phyloP scores from a whole-genome alignment of 2,329 filamentous ascomycete species.

The Penicillium hesseltinei region DNA sequence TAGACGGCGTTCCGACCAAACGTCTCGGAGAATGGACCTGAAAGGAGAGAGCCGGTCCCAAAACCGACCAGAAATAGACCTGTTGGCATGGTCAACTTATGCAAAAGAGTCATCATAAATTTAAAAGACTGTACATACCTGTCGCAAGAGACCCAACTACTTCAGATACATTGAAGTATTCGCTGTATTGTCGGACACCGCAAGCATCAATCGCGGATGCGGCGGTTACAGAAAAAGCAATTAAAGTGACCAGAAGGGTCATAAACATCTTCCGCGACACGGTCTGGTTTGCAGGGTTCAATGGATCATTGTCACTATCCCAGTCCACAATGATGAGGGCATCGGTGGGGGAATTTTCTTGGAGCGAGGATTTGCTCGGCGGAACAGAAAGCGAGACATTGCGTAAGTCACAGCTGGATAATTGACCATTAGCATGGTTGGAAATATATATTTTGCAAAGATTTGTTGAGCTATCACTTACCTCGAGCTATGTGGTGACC shows the following conservation, averaged over 20 bases:
- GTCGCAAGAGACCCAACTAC: constrained; percentile 54
- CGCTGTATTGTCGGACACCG: constrained; percentile 46
- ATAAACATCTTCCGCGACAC: constrained; percentile 34
- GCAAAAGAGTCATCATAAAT: neutral
- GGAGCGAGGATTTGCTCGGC: neutral
- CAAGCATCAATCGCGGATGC: constrained; percentile 55
- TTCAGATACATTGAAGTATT: constrained; percentile 49
- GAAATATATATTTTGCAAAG: neutral
- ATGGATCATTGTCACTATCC: constrained; percentile 36
- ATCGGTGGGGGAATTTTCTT: neutral
- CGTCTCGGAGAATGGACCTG: constrained; percentile 51
- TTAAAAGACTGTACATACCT: constrained; percentile 19
- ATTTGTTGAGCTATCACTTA: neutral
- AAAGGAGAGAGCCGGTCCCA: constrained; percentile 48
- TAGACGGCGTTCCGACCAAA: constrained; percentile 52
- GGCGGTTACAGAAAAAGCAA: constrained; percentile 52
- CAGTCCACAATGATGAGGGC: constrained; percentile 32
- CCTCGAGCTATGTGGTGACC: neutral
- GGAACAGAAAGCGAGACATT: neutral
- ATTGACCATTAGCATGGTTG: neutral
- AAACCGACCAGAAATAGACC: constrained; percentile 43
- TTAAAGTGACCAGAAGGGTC: constrained; percentile 47
- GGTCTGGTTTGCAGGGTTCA: constrained; percentile 41
- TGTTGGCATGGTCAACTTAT: neutral
- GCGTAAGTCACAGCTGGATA: neutral